These are phyloP conservation scores for Erysimum pusillum DNA, from an alignment of 441 rosid species.

Conservation along the genomic window DNA sequence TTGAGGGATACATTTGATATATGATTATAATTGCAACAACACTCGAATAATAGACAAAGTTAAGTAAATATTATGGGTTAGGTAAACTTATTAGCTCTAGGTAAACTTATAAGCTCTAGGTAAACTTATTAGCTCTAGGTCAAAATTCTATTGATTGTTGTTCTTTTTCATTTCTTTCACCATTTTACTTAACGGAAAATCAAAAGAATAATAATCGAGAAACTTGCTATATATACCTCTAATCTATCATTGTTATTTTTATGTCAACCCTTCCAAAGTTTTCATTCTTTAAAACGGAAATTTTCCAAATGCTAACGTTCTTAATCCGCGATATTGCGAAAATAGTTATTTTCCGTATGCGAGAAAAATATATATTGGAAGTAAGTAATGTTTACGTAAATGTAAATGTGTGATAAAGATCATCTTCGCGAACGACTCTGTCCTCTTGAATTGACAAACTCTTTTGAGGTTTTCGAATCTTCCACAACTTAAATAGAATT, in stretches of 20 bases:
- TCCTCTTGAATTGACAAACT: not conserved
- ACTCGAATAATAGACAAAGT: not conserved
- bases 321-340: too few species aligned
- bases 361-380: not conserved
- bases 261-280: not conserved
- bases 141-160: slow-evolving; percentile 21
- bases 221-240: not conserved
- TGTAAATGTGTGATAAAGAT: not conserved
- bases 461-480: not conserved
- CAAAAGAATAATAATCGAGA: slow-evolving; percentile 25
- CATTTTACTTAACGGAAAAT: slow-evolving; percentile 9
- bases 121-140: slow-evolving; percentile 1
- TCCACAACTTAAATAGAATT: not conserved
- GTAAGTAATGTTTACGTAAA: not conserved
- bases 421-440: not conserved
- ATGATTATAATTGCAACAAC: too few species aligned
- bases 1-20: not conserved
- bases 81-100: slow-evolving; percentile 8
- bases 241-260: not conserved
- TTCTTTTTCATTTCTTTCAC: slow-evolving; percentile 3
- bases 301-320: not conserved
- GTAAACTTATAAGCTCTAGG: too few species aligned
- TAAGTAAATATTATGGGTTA: slow-evolving; percentile 14
- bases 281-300: not conserved
- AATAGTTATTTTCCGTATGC: not conserved